Base-by-base conservation (phyloP, 441 rosid species). In the Populus hybrid region DNA sequence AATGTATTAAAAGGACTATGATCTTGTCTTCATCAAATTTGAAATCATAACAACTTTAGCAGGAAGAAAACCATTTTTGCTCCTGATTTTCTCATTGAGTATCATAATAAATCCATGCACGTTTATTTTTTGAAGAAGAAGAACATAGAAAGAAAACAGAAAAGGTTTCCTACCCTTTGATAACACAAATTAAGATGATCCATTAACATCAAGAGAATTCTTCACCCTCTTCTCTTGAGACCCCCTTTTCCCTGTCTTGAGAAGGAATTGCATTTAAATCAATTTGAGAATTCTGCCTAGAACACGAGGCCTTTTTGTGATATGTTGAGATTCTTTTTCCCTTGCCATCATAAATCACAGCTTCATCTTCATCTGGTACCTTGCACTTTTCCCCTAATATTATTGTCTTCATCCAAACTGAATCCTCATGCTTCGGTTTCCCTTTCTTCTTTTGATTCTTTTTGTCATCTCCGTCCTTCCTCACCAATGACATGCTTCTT, bases 371-470 rank as follows among this genome's bases (percentile, higher is more conserved):
- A 23, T 82, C 88, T 7, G 86, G 85, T 12, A 86, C 84, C 73
- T 67, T 86, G 72, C 97, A 92, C 79, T 86, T 92, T 63, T 85
- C 97, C 18, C 95, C 94, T 78, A 92, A 84, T 82, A 92, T 89
- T 2, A 92, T 92, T 9, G 91, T 84, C 79, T 88, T 89, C 53
- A 35, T 87, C 86, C 92, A 85, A 8, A 92, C 73, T 3, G 90
- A 90, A 4, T 89, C 89, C 1, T 89, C 92, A 16, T 77, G 72
- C 71, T 85, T 89, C 56, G 73, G 8, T 40, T 82, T 90, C 79
- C 68, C 82, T 29, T 76, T 84, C 82, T 31, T 80, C 64, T 73
- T 71, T 36, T 11, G 8, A 59, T 80, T 38, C 10, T 53, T 38
- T 14, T 70, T 53, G 1, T 76, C 80, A 69, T 56, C 38, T 3